Evolutionary conservation across 1,284 basidiomycete genomes (phyloP).

Genomic region (Fistulina hepatica): DNA sequence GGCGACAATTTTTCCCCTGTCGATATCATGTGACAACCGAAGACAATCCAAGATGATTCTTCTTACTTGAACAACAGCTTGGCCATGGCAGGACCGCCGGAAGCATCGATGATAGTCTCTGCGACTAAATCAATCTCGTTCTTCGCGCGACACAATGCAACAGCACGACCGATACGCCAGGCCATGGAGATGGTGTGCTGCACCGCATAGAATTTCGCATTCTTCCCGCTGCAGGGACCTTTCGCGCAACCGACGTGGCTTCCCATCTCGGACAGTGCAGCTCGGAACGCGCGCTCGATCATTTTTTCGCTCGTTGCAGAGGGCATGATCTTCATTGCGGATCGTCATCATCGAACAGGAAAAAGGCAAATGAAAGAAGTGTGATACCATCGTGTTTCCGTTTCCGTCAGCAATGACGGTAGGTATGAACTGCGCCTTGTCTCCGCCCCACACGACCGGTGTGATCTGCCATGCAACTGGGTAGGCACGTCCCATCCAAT

Average conservation of each 20-base stretch:
- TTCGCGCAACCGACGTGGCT: constrained; percentile 18
- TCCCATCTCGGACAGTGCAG: constrained; percentile 34
- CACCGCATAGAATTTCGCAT: constrained; percentile 23
- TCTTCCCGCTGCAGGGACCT: constrained; percentile 14
- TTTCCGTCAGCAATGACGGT: constrained; percentile 27
- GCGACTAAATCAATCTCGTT: constrained; percentile 37
- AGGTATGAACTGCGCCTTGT: constrained; percentile 22
- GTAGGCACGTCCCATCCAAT: constrained; percentile 41
- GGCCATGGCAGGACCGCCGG: constrained; percentile 30
- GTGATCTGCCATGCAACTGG: constrained; percentile 26
- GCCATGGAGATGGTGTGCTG: constrained; percentile 42
- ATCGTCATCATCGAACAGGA: too few relatives aligned
- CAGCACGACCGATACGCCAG: constrained; percentile 45
- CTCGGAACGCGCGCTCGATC: constrained; percentile 26
- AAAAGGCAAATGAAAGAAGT: neutral
- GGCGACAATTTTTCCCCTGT: constrained; percentile 44
- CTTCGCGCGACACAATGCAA: constrained; percentile 31
- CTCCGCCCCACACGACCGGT: constrained; percentile 29
- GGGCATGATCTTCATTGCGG: constrained; percentile 23
- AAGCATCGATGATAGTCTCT: constrained; percentile 34
- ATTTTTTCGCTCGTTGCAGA: constrained; percentile 23
- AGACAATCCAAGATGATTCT: too few relatives aligned
- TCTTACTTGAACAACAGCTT: constrained; percentile 42
- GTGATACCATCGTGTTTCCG: constrained; percentile 28
- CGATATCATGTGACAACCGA: too few relatives aligned